Conservation (phyloP, 148 eudicot genomes). For the Rhododendron mucronatum region DNA sequence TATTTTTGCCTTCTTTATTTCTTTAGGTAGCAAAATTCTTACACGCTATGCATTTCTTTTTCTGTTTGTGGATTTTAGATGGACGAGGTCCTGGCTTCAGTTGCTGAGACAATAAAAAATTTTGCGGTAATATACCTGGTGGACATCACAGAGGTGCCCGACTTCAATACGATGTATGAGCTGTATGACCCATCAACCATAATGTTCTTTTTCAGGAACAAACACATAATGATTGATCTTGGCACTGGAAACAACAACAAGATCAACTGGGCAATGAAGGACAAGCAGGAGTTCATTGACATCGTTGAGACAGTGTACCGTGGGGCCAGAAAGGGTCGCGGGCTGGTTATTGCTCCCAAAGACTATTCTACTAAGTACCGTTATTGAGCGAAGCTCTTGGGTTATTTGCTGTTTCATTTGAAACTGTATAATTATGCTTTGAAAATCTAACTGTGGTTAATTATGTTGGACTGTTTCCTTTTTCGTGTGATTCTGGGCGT, state of each 20-base stretch:
- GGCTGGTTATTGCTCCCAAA: conserved; percentile 44
- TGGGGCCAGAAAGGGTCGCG: conserved; percentile 50
- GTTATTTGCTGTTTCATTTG: background rate
- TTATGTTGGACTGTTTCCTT: background rate
- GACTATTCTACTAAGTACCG: conserved; percentile 52
- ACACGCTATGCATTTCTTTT: background rate
- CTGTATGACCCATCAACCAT: conserved; percentile 48
- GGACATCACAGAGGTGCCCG: conserved; percentile 52
- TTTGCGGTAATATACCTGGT: conserved; percentile 47
- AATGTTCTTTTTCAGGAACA: conserved; percentile 58
- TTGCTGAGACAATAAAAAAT: conserved; percentile 47
- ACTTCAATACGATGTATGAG: conserved; percentile 53
- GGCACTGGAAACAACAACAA: conserved; percentile 53
- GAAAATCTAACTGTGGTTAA: background rate
- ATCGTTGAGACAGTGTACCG: conserved; percentile 48
- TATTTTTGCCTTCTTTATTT: background rate
- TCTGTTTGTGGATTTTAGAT: conserved; percentile 19
- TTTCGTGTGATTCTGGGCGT: background rate
- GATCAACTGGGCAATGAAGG: conserved; percentile 55
- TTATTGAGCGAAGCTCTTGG: conserved; percentile 12
- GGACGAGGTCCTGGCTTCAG: conserved; percentile 52
- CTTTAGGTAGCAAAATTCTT: background rate
- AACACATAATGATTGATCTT: conserved; percentile 55
- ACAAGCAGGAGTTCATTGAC: conserved; percentile 49
- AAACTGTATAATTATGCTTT: background rate